These are phyloP conservation scores for Taiozyma sp. DNA, from an alignment of 1,139 yeast genomes.

Conservation along the genomic window DNA sequence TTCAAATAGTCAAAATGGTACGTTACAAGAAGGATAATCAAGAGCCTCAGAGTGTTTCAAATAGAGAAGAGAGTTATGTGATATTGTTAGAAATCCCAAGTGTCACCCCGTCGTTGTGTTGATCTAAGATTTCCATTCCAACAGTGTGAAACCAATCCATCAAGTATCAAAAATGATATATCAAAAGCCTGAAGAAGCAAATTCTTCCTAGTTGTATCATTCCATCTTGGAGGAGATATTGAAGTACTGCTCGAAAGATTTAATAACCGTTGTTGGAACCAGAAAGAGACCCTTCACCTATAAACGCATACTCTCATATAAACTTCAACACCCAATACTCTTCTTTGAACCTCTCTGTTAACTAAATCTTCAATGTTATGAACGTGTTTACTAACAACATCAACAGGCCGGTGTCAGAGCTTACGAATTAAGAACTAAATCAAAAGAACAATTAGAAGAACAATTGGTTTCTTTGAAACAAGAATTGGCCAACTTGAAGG, in stretches of 20 bases:
- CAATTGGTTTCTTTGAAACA: constrained; percentile 96
- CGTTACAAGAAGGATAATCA: not conserved
- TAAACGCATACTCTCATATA: too few species aligned
- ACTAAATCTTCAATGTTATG: not conserved
- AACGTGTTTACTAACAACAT: constrained; percentile 17
- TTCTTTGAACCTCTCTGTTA: not conserved
- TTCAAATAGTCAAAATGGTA: constrained; percentile 3
- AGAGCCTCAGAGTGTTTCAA: not conserved
- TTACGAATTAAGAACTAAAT: constrained; percentile 95
- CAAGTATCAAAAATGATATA: too few species aligned
- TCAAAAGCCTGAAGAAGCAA: too few species aligned
- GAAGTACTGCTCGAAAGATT: too few species aligned
- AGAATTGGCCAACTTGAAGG: constrained; percentile 95
- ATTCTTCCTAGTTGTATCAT: too few species aligned
- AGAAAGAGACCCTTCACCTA: not conserved
- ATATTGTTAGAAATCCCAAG: not conserved
- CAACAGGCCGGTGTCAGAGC: constrained; percentile 84
- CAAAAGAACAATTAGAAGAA: constrained; percentile 93
- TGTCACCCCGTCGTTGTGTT: not conserved
- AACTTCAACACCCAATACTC: not conserved
- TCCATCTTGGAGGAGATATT: too few species aligned
- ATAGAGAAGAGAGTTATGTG: not conserved
- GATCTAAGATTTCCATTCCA: not conserved
- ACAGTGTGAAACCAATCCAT: too few species aligned
- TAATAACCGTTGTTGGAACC: too few species aligned